Percentiles rank a stretch among this genome's conserved stretches.
phyloP scores from a whole-genome alignment of 2,329 filamentous ascomycete species.

The Plectosphaerella cucumerina region DNA sequence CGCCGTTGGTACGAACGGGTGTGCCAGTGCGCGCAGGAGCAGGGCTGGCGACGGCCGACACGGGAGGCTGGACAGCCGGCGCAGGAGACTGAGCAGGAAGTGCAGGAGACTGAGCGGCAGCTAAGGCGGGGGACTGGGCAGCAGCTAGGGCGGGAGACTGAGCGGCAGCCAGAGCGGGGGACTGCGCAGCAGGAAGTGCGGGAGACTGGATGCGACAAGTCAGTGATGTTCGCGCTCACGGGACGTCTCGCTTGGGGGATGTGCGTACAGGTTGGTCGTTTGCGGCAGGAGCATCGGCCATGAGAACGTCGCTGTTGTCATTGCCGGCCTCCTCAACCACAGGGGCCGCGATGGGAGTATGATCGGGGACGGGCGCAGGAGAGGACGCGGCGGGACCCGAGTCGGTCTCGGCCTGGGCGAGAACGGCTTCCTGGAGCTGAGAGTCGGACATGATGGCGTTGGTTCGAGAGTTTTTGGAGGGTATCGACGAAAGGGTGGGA shows the following conservation, averaged over 20 bases:
- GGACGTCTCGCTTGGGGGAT: background rate
- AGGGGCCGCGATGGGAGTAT: conserved; percentile 24
- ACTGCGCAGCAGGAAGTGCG: conserved; percentile 5
- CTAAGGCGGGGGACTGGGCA: background rate
- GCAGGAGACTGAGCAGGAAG: conserved; percentile 29
- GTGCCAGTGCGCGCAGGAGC: conserved; percentile 43
- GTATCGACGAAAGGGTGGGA: too few relatives aligned
- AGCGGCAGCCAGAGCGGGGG: too few relatives aligned
- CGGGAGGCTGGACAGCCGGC: conserved; percentile 22
- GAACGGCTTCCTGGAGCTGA: background rate
- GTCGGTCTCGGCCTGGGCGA: background rate
- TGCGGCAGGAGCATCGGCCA: conserved; percentile 34
- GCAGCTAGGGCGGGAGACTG: conserved; percentile 34
- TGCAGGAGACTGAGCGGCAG: conserved; percentile 5
- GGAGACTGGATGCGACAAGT: background rate
- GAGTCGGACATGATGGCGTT: background rate
- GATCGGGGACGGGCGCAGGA: conserved; percentile 42
- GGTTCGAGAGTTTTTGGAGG: background rate
- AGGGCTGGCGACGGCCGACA: conserved; percentile 31
- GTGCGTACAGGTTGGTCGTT: conserved; percentile 25
- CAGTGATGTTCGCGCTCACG: background rate
- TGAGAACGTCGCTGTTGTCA: conserved; percentile 29
- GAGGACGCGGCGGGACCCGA: background rate
- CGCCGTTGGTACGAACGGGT: conserved; percentile 30
- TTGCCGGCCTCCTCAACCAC: background rate